Evolutionary conservation across 805 yeast species (phyloP).

Genomic region (Candida odintsovae): DNA sequence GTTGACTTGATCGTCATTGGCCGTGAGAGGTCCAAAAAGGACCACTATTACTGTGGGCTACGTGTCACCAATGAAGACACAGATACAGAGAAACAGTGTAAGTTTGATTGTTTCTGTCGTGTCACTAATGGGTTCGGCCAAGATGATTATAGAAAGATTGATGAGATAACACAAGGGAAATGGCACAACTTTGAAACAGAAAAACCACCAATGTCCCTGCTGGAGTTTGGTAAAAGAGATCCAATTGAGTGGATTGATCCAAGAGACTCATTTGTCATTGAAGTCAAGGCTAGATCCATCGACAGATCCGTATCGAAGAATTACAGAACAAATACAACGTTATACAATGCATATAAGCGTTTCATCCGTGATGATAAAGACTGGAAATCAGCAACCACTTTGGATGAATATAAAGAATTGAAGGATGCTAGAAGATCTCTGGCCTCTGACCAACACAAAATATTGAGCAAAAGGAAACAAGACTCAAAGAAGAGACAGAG

Average conservation of each 20-base stretch:
- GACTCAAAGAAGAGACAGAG: conserved; percentile 12
- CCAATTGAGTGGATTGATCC: conserved; percentile 84
- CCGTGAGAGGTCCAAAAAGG: conserved; percentile 63
- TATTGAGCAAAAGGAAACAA: conserved; percentile 24
- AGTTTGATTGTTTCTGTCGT: conserved; percentile 63
- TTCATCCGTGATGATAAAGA: conserved; percentile 64
- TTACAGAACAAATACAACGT: conserved; percentile 62
- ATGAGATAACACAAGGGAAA: conserved; percentile 47
- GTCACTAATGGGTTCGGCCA: conserved; percentile 81
- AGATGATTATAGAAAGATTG: conserved; percentile 55
- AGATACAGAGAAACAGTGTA: conserved; percentile 12
- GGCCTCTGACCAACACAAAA: conserved; percentile 20
- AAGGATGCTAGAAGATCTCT: conserved; percentile 17
- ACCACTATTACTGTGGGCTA: conserved; percentile 68
- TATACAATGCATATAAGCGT: conserved; percentile 72
- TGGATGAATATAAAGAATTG: conserved; percentile 44
- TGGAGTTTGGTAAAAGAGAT: conserved; percentile 51
- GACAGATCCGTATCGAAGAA: conserved; percentile 39
- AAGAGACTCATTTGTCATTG: conserved; percentile 67
- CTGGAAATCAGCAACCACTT: conserved; percentile 47
- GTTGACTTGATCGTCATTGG: conserved; percentile 80
- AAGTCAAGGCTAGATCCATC: conserved; percentile 76
- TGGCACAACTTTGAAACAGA: conserved; percentile 45
- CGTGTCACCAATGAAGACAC: conserved; percentile 36
- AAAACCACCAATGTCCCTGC: conserved; percentile 35